Evolutionary conservation across 2,329 filamentous ascomycete species (phyloP), one percentile per base, ranked within the genome.

Genomic region (Trichoderma arundinaceum): DNA sequence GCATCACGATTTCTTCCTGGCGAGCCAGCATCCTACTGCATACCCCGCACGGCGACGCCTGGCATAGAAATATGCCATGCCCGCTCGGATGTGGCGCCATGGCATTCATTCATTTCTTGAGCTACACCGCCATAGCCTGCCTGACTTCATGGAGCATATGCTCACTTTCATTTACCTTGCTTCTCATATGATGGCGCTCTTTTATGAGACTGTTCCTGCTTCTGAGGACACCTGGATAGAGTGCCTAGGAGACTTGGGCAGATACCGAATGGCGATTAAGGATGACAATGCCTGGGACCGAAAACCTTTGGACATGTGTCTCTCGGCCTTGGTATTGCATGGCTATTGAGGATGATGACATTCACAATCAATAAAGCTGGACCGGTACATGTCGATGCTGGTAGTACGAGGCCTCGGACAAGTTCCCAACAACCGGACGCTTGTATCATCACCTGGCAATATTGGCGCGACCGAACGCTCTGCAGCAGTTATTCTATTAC

Each of bases 141-240:
- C 93, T 0, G 83, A 83, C 0, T 92, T 90, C 1, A 78, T 92
- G 2, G 93, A 97, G 53, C 90, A 95, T 64, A 97, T 97, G 92
- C 79, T 97, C 0, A 87, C 88, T 0, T 97, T 96, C 66, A 92
- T 97, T 0, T 95, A 96, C 68, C 76, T 94, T 17, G 89, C 92
- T 0, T 97, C 97, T 69, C 90, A 90, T 2, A 95, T 96, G 87
- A 92, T 97, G 84, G 90, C 91, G 0, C 76, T 97, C 0, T 77
- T 97, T 0, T 90, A 92, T 66, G 94, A 97, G 72, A 96, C 91
- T 0, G 91, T 96, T 0, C 88, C 90, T 0, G 83, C 85, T 0
- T 97, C 95, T 69, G 86, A 90, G 57, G 91, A 95, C 66, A 96
- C 91, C 0, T 97, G 94, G 94, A 92, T 96, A 10, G 93, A 97